These are phyloP conservation scores for Talaromyces amestolkiae DNA, from an alignment of 2,329 filamentous ascomycete species.

Conservation along the genomic window DNA sequence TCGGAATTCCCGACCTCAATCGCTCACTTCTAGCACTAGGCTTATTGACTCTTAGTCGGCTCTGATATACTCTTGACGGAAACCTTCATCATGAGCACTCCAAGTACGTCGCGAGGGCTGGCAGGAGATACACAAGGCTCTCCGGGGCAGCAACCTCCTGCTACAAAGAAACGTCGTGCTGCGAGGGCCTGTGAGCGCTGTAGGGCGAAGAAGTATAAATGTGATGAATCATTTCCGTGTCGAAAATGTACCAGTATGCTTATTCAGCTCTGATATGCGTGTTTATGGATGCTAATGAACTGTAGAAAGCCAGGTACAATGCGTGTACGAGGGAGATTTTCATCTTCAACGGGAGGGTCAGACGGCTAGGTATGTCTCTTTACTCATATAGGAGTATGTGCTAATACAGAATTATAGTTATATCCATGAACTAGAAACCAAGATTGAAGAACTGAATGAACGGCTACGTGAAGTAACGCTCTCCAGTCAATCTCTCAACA, in stretches of 20 bases:
- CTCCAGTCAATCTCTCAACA: constrained; percentile 15
- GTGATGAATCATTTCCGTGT: constrained; percentile 47
- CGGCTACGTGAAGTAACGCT: constrained; percentile 24
- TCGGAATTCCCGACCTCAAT: not conserved
- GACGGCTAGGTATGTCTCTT: not conserved
- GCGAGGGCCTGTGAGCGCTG: constrained; percentile 49
- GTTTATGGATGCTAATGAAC: not conserved
- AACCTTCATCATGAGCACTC: not conserved
- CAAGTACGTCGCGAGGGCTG: not conserved
- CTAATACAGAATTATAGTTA: constrained; percentile 26
- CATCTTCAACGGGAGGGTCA: not conserved
- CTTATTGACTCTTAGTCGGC: not conserved
- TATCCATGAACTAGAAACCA: constrained; percentile 37
- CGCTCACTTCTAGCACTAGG: not conserved
- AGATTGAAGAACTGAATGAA: constrained; percentile 31
- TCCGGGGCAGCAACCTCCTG: constrained; percentile 14
- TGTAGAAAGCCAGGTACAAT: not conserved
- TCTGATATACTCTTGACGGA: not conserved
- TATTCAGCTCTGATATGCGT: not conserved
- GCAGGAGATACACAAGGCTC: not conserved
- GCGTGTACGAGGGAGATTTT: not conserved
- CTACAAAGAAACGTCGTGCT: constrained; percentile 40
- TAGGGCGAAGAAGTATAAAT: constrained; percentile 50
- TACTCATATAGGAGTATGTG: not conserved
- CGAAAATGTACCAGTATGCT: constrained; percentile 45